Evolutionary conservation across 1,284 basidiomycete genomes (phyloP).

Genomic region (Lentinus polychrous): DNA sequence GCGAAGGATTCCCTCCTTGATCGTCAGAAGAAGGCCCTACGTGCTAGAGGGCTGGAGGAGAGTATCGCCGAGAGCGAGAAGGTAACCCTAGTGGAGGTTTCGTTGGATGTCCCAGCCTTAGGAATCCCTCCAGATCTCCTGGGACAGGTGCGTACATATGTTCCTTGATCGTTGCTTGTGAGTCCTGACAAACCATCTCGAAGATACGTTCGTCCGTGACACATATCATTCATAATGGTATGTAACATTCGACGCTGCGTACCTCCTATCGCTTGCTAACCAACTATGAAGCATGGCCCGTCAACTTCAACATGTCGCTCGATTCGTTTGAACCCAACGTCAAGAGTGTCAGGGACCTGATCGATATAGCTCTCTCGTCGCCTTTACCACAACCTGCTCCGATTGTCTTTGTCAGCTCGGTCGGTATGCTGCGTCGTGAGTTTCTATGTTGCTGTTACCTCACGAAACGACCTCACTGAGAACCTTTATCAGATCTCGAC

Average conservation of each 20-base stretch:
- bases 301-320: constrained; percentile 26
- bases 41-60: constrained; percentile 21
- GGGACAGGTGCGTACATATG: constrained; percentile 18
- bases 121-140: constrained; percentile 21
- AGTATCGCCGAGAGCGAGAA: constrained; percentile 17
- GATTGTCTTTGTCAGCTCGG: constrained; percentile 24
- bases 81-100: constrained; percentile 26
- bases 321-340: constrained; percentile 12
- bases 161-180: neutral
- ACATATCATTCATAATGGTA: constrained; percentile 24
- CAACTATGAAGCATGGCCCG: constrained; percentile 21
- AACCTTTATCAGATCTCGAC: neutral
- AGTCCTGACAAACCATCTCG: neutral
- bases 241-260: constrained; percentile 1
- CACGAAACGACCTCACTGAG: neutral
- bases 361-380: constrained; percentile 19
- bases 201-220: constrained; percentile 16
- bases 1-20: constrained; percentile 1
- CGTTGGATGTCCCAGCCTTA: constrained; percentile 18
- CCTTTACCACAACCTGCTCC: constrained; percentile 14
- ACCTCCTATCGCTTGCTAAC: neutral
- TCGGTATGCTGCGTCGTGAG: constrained; percentile 18
- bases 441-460: neutral
- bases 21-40: constrained; percentile 20
- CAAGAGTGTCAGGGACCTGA: constrained; percentile 6